Conservation (phyloP, 2,329 filamentous ascomycete species). For the Colletotrichum incanum region DNA sequence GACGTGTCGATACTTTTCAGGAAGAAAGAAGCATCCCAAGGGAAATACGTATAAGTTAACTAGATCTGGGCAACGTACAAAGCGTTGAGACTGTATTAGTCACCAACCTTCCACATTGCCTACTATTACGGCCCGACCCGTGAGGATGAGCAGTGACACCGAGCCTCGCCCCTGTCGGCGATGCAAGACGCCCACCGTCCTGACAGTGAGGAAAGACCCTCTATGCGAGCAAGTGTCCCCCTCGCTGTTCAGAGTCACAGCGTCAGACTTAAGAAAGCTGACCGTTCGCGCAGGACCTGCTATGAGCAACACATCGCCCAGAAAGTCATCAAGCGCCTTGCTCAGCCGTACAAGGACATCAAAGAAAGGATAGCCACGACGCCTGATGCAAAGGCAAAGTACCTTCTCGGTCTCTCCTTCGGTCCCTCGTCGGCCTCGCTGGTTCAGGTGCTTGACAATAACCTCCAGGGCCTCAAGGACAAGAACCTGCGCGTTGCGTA, state of each 20-base stretch:
- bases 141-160: slow-evolving; percentile 28
- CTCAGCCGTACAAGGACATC: slow-evolving; percentile 65
- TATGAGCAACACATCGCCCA: slow-evolving; percentile 83
- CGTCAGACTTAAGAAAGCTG: background rate
- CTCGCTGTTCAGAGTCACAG: slow-evolving; percentile 3
- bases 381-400: slow-evolving; percentile 56
- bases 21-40: background rate
- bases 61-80: no score
- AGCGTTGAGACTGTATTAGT: background rate
- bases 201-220: slow-evolving; percentile 47
- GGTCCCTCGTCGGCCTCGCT: slow-evolving; percentile 86
- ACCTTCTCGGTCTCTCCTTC: slow-evolving; percentile 87
- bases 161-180: slow-evolving; percentile 44
- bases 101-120: background rate
- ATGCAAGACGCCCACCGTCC: slow-evolving; percentile 45
- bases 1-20: background rate
- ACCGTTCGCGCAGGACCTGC: slow-evolving; percentile 66
- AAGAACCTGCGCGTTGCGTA: slow-evolving; percentile 78
- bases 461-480: slow-evolving; percentile 75
- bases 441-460: slow-evolving; percentile 81
- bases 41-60: no score
- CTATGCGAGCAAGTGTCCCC: slow-evolving; percentile 47
- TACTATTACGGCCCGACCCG: slow-evolving; percentile 2
- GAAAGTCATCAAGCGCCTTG: slow-evolving; percentile 84
- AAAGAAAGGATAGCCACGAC: slow-evolving; percentile 43